These are phyloP conservation scores for Xylariaceae sp. DNA, from an alignment of 2,329 filamentous ascomycete species.

Conservation along the genomic window DNA sequence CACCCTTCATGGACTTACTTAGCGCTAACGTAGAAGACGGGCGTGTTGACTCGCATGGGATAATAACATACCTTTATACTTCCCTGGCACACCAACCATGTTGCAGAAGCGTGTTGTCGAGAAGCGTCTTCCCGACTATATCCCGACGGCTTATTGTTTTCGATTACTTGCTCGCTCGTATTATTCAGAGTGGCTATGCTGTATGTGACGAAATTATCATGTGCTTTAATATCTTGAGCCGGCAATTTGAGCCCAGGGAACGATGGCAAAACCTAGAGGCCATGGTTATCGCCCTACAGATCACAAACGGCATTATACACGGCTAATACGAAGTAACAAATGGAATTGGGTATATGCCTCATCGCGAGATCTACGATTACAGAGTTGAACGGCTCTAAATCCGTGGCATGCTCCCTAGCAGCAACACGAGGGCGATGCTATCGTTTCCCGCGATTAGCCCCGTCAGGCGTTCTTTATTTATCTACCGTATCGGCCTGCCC, in stretches of 20 bases:
- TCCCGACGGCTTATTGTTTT: constrained; percentile 1
- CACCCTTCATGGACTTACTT: constrained; percentile 36
- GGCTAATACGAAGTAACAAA: constrained; percentile 13
- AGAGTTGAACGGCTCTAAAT: constrained; percentile 11
- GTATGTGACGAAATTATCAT: not conserved
- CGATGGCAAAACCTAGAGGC: not conserved
- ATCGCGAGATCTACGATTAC: constrained; percentile 13
- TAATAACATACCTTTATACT: constrained; percentile 46
- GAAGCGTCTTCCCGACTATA: constrained; percentile 1
- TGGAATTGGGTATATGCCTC: not conserved
- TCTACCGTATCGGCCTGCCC: constrained; percentile 7
- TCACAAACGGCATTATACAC: constrained; percentile 3
- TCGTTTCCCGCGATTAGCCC: constrained; percentile 16
- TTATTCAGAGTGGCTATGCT: not conserved
- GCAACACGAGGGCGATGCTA: constrained; percentile 21
- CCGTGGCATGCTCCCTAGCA: constrained; percentile 11
- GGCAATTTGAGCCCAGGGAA: not conserved
- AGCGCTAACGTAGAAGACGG: not conserved
- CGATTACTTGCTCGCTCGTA: not conserved
- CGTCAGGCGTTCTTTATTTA: constrained; percentile 13
- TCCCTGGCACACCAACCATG: constrained; percentile 59
- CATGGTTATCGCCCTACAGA: constrained; percentile 8
- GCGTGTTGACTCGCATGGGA: not conserved
- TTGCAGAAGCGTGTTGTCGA: constrained; percentile 18
- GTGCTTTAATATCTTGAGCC: constrained; percentile 1